These are phyloP conservation scores for Alternaria sp. DNA, from an alignment of 2,329 filamentous ascomycete genomes.

Conservation along the genomic window DNA sequence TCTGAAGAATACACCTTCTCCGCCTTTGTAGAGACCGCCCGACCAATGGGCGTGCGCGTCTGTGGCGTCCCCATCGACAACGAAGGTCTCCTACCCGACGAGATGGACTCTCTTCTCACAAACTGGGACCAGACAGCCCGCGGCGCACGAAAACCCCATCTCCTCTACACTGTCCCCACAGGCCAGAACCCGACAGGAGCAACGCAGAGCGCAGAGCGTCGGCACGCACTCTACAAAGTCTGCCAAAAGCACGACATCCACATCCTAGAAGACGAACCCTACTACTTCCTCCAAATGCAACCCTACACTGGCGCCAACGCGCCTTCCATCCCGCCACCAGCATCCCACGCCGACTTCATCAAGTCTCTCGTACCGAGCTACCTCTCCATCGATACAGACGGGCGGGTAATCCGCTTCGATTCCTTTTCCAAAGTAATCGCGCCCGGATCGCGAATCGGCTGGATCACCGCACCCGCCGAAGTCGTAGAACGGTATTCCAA, in stretches of 20 bases:
- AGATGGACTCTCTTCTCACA: constrained; percentile 67
- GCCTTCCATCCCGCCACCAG: constrained; percentile 61
- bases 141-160: constrained; percentile 67
- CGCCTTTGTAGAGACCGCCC: constrained; percentile 71
- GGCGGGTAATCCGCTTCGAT: constrained; percentile 87
- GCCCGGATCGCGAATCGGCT: constrained; percentile 81
- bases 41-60: constrained; percentile 67
- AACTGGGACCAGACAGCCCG: constrained; percentile 66
- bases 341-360: constrained; percentile 75
- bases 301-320: constrained; percentile 67
- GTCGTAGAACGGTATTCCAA: constrained; percentile 81
- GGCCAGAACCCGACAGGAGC: constrained; percentile 92
- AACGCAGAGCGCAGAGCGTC: constrained; percentile 72
- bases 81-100: constrained; percentile 67
- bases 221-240: constrained; percentile 75
- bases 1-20: constrained; percentile 94
- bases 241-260: constrained; percentile 83
- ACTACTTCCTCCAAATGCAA: constrained; percentile 92
- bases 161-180: constrained; percentile 76
- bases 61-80: constrained; percentile 69
- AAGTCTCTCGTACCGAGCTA: constrained; percentile 74
- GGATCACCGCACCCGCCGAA: constrained; percentile 87
- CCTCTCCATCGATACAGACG: constrained; percentile 82
- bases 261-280: constrained; percentile 92
- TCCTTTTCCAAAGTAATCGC: constrained; percentile 92